A percentile compares a stretch with the other conserved stretches of the same genome.
These are phyloP conservation scores for Beauveria rudraprayagi DNA, from an alignment of 2,329 filamentous ascomycete species.

Conservation along the genomic window DNA sequence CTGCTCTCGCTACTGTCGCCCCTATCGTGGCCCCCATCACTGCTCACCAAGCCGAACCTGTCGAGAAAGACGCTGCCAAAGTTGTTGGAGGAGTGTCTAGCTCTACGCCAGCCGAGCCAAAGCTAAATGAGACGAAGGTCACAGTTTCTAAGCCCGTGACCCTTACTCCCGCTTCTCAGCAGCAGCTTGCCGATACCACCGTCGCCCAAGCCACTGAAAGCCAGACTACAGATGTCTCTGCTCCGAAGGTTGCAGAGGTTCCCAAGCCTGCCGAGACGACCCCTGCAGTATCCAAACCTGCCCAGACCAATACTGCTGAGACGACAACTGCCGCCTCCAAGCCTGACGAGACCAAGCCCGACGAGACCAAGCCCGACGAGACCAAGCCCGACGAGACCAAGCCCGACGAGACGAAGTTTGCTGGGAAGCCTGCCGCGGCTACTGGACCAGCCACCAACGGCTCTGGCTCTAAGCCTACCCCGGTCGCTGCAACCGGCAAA, in stretches of 20 bases:
- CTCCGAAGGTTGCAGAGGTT: neutral
- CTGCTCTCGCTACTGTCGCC: conserved; percentile 13
- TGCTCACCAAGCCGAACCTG: neutral
- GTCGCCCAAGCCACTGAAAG: conserved; percentile 4
- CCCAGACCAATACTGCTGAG: conserved; percentile 1
- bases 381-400: conserved; percentile 12
- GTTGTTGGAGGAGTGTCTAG: conserved; percentile 12
- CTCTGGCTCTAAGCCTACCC: conserved; percentile 16
- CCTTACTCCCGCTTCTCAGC: conserved; percentile 9
- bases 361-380: conserved; percentile 5
- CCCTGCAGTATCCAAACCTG: neutral
- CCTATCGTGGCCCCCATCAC: conserved; percentile 15
- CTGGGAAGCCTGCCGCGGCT: conserved; percentile 14
- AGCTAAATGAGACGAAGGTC: conserved; percentile 13
- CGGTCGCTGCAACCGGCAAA: conserved; percentile 9
- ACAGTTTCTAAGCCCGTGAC: conserved; percentile 14
- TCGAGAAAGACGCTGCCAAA: conserved; percentile 5
- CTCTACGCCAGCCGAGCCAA: conserved; percentile 12
- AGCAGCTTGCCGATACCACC: conserved; percentile 6
- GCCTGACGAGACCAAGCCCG: neutral
- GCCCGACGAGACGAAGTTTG: conserved; percentile 5
- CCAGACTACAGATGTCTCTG: neutral
- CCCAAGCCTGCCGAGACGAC: neutral
- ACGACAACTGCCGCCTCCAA: neutral
- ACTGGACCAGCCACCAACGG: conserved; percentile 15